Evolutionary conservation across 2,329 filamentous ascomycete species (phyloP).

Genomic region (Pseudogymnoascus sp.): DNA sequence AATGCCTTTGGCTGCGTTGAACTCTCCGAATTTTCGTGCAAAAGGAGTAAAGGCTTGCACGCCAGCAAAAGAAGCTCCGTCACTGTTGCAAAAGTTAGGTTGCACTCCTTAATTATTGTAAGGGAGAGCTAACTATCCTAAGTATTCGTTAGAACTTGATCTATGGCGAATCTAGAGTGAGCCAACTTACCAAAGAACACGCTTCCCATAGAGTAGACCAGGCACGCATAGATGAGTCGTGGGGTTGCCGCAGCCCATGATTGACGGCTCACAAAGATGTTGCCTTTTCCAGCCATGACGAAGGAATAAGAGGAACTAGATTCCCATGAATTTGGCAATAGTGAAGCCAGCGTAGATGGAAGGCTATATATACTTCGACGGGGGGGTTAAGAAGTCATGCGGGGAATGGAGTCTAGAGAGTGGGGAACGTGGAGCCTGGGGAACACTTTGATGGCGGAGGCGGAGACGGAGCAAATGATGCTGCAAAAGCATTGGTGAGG

Average conservation of each 20-base stretch:
- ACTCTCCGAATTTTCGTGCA: slow-evolving; percentile 13
- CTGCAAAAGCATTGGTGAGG: background rate
- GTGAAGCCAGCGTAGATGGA: background rate
- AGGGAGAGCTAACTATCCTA: background rate
- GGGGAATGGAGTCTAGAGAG: background rate
- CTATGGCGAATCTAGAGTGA: background rate
- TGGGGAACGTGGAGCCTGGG: background rate
- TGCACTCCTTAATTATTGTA: background rate
- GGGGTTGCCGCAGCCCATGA: slow-evolving; percentile 16
- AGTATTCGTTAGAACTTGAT: background rate
- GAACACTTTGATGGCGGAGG: background rate
- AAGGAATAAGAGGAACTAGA: background rate
- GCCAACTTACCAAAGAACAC: slow-evolving; percentile 16
- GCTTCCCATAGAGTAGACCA: slow-evolving; percentile 18
- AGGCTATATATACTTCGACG: background rate
- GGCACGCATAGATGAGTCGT: slow-evolving; percentile 12
- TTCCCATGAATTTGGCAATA: background rate
- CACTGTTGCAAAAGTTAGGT: slow-evolving; percentile 9
- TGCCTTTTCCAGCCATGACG: slow-evolving; percentile 11
- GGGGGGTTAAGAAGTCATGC: background rate
- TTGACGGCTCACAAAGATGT: slow-evolving; percentile 15
- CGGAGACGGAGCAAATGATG: background rate
- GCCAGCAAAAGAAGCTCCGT: slow-evolving; percentile 18
- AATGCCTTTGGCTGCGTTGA: slow-evolving; percentile 7
- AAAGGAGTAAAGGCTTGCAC: slow-evolving; percentile 18